Conservation (phyloP, 2,329 filamentous ascomycete species). For the Cytospora leucostoma region DNA sequence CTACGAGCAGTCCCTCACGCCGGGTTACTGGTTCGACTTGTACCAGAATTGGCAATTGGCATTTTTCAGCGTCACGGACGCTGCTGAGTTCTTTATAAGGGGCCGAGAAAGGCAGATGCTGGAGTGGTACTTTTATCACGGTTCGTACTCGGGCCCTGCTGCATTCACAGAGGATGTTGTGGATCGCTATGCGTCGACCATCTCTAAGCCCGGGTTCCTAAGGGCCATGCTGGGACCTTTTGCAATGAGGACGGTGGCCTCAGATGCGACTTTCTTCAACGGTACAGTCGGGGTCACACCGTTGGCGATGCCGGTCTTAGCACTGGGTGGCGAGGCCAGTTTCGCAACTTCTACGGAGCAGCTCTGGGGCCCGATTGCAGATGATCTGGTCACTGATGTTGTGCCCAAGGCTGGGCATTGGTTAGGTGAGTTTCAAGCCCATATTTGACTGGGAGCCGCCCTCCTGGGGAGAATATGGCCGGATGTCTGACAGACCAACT, state of each 20-base stretch:
- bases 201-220: conserved; percentile 48
- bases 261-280: conserved; percentile 42
- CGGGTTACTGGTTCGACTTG: conserved; percentile 40
- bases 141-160: conserved; percentile 43
- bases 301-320: conserved; percentile 37
- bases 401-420: conserved; percentile 43
- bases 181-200: conserved; percentile 41
- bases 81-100: conserved; percentile 48
- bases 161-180: conserved; percentile 43
- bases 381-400: conserved; percentile 35
- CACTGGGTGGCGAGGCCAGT: conserved; percentile 40
- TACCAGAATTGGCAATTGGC: conserved; percentile 46
- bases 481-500: not conserved
- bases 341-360: conserved; percentile 30
- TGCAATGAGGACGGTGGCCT: conserved; percentile 35
- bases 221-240: conserved; percentile 44
- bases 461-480: not conserved
- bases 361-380: conserved; percentile 31
- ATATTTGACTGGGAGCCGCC: not conserved
- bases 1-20: conserved; percentile 38
- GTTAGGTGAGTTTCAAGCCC: conserved; percentile 36
- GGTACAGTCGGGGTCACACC: conserved; percentile 31
- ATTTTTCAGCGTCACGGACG: conserved; percentile 49
- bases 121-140: conserved; percentile 50
- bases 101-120: conserved; percentile 46